Conservation (phyloP, 345 rosid species). For the Citropsis articulata region DNA sequence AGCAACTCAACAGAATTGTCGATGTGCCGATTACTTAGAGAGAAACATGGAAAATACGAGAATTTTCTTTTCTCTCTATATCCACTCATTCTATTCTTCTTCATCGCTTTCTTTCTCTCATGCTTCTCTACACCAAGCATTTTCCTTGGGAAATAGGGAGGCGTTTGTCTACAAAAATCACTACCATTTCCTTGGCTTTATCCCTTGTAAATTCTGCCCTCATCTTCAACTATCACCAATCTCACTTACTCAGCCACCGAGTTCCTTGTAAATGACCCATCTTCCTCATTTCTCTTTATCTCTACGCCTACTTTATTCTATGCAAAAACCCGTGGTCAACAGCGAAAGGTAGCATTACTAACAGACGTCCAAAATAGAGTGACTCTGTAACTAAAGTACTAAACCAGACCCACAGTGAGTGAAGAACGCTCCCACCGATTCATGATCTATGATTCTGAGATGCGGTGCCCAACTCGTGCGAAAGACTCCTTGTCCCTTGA, state of each 20-base stretch:
- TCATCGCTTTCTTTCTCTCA: too few relatives aligned
- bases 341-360: conserved; percentile 8
- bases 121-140: too few relatives aligned
- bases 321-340: conserved; percentile 24
- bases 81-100: too few relatives aligned
- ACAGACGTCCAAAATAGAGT: conserved; percentile 5
- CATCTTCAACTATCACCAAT: conserved; percentile 21
- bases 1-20: too few relatives aligned
- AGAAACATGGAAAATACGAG: too few relatives aligned
- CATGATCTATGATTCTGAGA: conserved; percentile 11
- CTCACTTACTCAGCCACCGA: conserved; percentile 21
- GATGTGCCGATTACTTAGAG: too few relatives aligned
- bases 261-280: conserved; percentile 23
- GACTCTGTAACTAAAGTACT: conserved; percentile 11
- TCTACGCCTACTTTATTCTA: conserved; percentile 16
- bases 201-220: conserved; percentile 20
- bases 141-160: conserved; percentile 12
- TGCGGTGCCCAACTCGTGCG: conserved; percentile 37
- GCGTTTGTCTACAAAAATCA: background rate
- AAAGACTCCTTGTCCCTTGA: conserved; percentile 18
- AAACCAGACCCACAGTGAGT: conserved; percentile 27
- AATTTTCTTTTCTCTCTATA: too few relatives aligned
- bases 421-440: conserved; percentile 23
- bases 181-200: conserved; percentile 17
- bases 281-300: conserved; percentile 11